Percentiles rank a stretch among this genome's conserved stretches.
These are phyloP conservation scores for Sporothrix sp. DNA, from an alignment of 2,329 filamentous ascomycete species.

Conservation along the genomic window DNA sequence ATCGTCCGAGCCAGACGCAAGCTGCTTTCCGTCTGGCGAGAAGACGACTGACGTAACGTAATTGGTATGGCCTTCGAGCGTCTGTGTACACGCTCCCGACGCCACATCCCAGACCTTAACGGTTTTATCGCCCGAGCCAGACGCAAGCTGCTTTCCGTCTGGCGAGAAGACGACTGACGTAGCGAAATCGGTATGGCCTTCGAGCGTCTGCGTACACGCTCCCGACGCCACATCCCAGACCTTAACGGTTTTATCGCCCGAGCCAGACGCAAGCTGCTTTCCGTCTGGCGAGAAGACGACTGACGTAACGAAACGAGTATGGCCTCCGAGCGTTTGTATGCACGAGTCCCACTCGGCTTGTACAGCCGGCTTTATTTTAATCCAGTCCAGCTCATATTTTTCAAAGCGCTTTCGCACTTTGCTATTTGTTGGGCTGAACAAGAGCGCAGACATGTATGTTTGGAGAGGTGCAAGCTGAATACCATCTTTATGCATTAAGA, in stretches of 20 bases:
- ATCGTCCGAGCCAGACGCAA: not conserved
- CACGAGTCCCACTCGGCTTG: not conserved
- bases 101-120: too few species aligned
- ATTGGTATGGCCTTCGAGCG: not conserved
- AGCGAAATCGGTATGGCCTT: not conserved
- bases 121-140: too few species aligned
- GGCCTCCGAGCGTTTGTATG: not conserved
- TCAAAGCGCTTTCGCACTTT: not conserved
- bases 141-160: too few species aligned
- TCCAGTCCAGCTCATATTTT: not conserved
- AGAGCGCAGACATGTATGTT: slow-evolving; percentile 5
- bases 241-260: too few species aligned
- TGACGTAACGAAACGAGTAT: not conserved
- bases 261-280: too few species aligned
- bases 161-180: not conserved
- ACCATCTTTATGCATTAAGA: not conserved
- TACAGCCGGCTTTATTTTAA: not conserved
- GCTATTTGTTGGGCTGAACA: slow-evolving; percentile 4
- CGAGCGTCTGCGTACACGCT: not conserved
- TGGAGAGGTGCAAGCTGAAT: slow-evolving; percentile 6
- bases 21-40: not conserved
- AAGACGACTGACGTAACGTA: not conserved
- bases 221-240: too few species aligned
- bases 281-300: not conserved
- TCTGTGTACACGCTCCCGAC: not conserved